Conservation (phyloP, 2,329 filamentous ascomycete genomes). For the Colletotrichum spaethianum region DNA sequence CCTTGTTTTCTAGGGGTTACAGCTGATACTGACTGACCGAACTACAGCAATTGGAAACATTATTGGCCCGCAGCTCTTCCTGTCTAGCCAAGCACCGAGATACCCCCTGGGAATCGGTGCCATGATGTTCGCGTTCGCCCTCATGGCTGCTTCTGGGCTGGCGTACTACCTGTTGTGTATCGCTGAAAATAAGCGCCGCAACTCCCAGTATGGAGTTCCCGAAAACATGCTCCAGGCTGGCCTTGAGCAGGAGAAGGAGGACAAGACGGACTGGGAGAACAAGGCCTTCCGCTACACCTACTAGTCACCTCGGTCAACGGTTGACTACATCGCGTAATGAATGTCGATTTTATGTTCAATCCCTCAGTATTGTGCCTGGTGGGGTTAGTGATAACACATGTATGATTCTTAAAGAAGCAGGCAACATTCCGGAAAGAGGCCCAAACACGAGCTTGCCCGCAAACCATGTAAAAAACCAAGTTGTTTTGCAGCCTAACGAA, state of each 20-base stretch:
- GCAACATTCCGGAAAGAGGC: background rate
- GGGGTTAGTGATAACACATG: background rate
- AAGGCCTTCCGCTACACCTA: conserved; percentile 39
- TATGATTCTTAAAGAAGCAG: background rate
- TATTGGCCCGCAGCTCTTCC: conserved; percentile 49
- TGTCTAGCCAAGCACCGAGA: conserved; percentile 45
- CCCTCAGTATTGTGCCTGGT: background rate
- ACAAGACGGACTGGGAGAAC: conserved; percentile 40
- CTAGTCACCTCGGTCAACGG: background rate
- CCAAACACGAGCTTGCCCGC: background rate
- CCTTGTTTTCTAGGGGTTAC: background rate
- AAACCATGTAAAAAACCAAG: background rate
- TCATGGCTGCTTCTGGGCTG: conserved; percentile 44
- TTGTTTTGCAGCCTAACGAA: background rate
- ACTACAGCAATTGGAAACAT: conserved; percentile 48
- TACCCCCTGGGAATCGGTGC: conserved; percentile 48
- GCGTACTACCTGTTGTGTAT: conserved; percentile 44
- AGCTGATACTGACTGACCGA: conserved; percentile 8
- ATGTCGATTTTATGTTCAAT: background rate
- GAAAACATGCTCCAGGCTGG: conserved; percentile 31
- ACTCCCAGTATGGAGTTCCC: conserved; percentile 28
- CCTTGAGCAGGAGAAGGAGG: conserved; percentile 35
- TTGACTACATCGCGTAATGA: background rate
- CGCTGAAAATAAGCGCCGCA: conserved; percentile 45
- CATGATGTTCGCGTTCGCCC: conserved; percentile 48